Evolutionary conservation across 2,329 filamentous ascomycete species (phyloP).

Genomic region (Conoideocrella luteorostrata): DNA sequence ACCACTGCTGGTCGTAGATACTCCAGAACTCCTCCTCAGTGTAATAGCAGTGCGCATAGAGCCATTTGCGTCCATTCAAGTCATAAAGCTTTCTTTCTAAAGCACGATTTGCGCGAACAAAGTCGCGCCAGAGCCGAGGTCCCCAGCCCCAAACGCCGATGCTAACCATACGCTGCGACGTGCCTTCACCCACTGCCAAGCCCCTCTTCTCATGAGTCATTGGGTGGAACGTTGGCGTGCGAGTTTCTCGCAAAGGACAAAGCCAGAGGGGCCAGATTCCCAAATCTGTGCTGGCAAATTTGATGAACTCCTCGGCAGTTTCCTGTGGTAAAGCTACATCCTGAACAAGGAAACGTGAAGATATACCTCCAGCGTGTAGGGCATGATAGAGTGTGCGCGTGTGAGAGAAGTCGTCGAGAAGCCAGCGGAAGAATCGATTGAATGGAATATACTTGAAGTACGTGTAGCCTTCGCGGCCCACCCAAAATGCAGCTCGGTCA

Average conservation of each 20-base stretch:
- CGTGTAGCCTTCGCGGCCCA: slow-evolving; percentile 40
- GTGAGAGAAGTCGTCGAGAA: slow-evolving; percentile 45
- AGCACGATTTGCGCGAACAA: slow-evolving; percentile 40
- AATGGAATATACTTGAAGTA: slow-evolving; percentile 44
- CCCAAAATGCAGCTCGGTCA: slow-evolving; percentile 51
- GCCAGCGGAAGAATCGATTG: slow-evolving; percentile 42
- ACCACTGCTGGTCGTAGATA: slow-evolving; percentile 42
- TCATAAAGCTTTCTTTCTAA: slow-evolving; percentile 42
- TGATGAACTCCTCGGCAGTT: slow-evolving; percentile 20
- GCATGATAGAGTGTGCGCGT: slow-evolving; percentile 48
- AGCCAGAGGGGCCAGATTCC: slow-evolving; percentile 14
- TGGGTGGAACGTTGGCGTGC: not conserved
- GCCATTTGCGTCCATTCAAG: slow-evolving; percentile 47
- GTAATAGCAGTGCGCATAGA: slow-evolving; percentile 51
- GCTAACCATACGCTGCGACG: slow-evolving; percentile 32
- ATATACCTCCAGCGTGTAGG: slow-evolving; percentile 41
- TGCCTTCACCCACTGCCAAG: slow-evolving; percentile 22
- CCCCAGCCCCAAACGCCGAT: slow-evolving; percentile 39
- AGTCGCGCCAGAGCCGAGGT: slow-evolving; percentile 28
- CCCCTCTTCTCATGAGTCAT: slow-evolving; percentile 11
- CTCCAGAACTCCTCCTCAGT: slow-evolving; percentile 47
- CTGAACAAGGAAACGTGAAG: slow-evolving; percentile 42
- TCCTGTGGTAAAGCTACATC: slow-evolving; percentile 33
- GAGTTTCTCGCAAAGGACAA: not conserved
- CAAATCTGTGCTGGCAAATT: slow-evolving; percentile 23